A percentile compares a stretch with the other conserved stretches of the same genome.
These are phyloP conservation scores for Phaeoacremonium minimum DNA, from an alignment of 2,329 filamentous ascomycete genomes.

Conservation along the genomic window DNA sequence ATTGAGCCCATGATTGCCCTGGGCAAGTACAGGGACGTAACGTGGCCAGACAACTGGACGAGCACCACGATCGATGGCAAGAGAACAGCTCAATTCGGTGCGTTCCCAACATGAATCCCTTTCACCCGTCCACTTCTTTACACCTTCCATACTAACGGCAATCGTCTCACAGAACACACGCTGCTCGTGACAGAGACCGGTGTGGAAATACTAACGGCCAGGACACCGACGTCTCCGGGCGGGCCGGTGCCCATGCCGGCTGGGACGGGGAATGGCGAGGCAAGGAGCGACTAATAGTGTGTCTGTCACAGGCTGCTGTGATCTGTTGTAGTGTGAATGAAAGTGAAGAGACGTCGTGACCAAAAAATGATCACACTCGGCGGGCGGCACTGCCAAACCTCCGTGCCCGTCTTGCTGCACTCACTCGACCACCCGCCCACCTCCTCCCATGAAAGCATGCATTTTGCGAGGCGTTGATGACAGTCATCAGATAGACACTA, in stretches of 20 bases:
- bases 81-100: slow-evolving; percentile 87
- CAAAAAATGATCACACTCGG: too few species aligned
- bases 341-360: too few species aligned
- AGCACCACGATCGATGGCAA: slow-evolving; percentile 89
- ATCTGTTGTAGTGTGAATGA: too few species aligned
- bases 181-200: slow-evolving; percentile 80
- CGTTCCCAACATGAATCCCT: slow-evolving; percentile 23
- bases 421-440: too few species aligned
- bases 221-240: slow-evolving; percentile 68
- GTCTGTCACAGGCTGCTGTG: too few species aligned
- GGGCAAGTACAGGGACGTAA: slow-evolving; percentile 86
- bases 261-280: too few species aligned
- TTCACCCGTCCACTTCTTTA: not conserved
- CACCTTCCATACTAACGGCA: not conserved
- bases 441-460: too few species aligned
- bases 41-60: slow-evolving; percentile 99
- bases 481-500: too few species aligned
- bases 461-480: too few species aligned
- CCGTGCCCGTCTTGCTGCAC: too few species aligned
- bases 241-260: slow-evolving; percentile 60
- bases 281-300: too few species aligned
- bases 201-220: slow-evolving; percentile 77
- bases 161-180: slow-evolving; percentile 62
- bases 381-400: too few species aligned
- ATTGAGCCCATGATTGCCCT: slow-evolving; percentile 98